Evolutionary conservation across 208 protist genomes (phyloP).

Genomic region (Angomonas deanei): DNA sequence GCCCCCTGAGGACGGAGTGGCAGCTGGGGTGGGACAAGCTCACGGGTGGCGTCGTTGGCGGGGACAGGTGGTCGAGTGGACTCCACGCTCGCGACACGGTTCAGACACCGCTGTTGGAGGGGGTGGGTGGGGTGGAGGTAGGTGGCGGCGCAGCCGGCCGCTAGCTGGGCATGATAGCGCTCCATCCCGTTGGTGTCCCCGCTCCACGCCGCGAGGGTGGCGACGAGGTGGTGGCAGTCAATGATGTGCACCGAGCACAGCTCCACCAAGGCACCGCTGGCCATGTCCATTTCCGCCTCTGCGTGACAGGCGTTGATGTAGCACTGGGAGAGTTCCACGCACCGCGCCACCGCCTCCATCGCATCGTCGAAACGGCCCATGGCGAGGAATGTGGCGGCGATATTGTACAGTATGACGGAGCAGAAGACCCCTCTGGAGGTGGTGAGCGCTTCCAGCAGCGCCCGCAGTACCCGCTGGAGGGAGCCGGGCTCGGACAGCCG

Average conservation of each 20-base stretch:
- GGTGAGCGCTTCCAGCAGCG: conserved; percentile 44
- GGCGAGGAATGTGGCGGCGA: conserved; percentile 48
- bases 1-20: neutral
- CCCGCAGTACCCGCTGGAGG: conserved; percentile 15
- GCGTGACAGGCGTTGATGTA: conserved; percentile 20
- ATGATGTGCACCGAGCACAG: conserved; percentile 54
- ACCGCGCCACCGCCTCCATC: conserved; percentile 66
- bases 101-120: neutral
- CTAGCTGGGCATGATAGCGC: conserved; percentile 73
- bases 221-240: conserved; percentile 68
- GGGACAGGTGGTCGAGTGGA: neutral
- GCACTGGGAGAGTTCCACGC: conserved; percentile 51
- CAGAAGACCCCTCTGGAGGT: conserved; percentile 34
- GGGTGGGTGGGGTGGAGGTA: conserved; percentile 25
- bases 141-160: conserved; percentile 49
- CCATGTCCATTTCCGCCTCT: neutral
- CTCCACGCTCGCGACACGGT: neutral
- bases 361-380: conserved; percentile 60
- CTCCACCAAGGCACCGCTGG: conserved; percentile 18
- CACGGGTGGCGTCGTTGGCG: neutral
- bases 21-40: conserved; percentile 6
- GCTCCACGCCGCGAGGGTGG: conserved; percentile 61
- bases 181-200: conserved; percentile 26
- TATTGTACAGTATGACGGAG: conserved; percentile 70
- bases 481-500: conserved; percentile 11